A percentile compares a stretch with the other conserved stretches of the same genome.
Conservation (phyloP, 2,329 filamentous ascomycete species). For the Penicillium sp. region DNA sequence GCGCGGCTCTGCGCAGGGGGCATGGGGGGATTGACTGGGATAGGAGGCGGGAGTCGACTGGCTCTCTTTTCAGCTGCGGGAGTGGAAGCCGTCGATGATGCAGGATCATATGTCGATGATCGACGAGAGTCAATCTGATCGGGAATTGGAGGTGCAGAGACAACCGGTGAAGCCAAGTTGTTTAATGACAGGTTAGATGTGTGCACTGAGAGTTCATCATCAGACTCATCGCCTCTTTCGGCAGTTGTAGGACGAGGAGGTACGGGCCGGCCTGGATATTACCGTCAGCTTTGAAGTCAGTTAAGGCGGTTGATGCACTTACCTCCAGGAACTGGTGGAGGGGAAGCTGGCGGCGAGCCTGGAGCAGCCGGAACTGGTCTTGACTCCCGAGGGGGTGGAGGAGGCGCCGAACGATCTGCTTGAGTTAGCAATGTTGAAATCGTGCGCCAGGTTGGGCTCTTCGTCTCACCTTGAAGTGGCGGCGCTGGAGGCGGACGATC, state of each 20-base stretch:
- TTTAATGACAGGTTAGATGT: constrained; percentile 47
- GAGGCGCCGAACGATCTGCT: constrained; percentile 48
- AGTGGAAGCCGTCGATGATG: constrained; percentile 41
- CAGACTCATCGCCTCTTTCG: constrained; percentile 79
- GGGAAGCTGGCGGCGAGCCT: constrained; percentile 35
- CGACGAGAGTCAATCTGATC: constrained; percentile 42
- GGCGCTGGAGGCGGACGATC: constrained; percentile 47
- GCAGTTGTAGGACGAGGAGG: constrained; percentile 63
- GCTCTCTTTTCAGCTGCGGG: constrained; percentile 41
- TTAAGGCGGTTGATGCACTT: constrained; percentile 38
- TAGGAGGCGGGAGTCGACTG: constrained; percentile 46
- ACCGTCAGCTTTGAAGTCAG: constrained; percentile 25
- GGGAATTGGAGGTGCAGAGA: constrained; percentile 47
- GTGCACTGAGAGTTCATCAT: constrained; percentile 74
- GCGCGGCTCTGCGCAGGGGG: constrained; percentile 57
- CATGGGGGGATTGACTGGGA: constrained; percentile 42
- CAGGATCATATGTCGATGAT: constrained; percentile 42
- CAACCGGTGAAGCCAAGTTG: constrained; percentile 48
- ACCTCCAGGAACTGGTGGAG: constrained; percentile 55
- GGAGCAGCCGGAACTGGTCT: constrained; percentile 42
- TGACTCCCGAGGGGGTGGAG: constrained; percentile 44
- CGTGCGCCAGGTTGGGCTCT: neutral
- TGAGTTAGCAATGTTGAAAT: neutral
- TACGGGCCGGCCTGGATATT: constrained; percentile 61
- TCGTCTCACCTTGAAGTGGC: constrained; percentile 54